Evolutionary conservation across 2,329 filamentous ascomycete species (phyloP).

Genomic region (Diaporthe nobilis): DNA sequence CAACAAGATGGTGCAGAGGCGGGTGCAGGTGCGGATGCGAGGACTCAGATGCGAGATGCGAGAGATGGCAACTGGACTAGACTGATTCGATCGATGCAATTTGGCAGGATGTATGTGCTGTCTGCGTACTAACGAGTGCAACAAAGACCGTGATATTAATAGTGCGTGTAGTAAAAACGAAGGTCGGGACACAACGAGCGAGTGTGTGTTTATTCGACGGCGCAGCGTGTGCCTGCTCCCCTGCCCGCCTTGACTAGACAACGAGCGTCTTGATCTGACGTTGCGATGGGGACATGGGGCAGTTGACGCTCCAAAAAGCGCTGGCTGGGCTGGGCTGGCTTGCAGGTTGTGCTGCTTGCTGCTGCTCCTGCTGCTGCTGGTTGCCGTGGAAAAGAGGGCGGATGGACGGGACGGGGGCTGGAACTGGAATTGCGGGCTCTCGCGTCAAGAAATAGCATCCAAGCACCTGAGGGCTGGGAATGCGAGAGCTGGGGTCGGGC

Average conservation of each 20-base stretch:
- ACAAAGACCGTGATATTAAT: constrained; percentile 29
- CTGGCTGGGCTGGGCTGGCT: constrained; percentile 27
- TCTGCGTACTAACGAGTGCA: constrained; percentile 31
- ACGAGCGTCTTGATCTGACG: constrained; percentile 35
- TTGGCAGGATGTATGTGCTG: constrained; percentile 2
- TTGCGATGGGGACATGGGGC: constrained; percentile 33
- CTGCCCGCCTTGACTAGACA: constrained; percentile 3
- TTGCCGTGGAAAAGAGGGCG: constrained; percentile 39
- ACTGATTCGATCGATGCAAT: constrained; percentile 12
- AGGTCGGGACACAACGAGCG: constrained; percentile 8
- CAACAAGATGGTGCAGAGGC: constrained; percentile 18
- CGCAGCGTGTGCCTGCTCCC: constrained; percentile 3
- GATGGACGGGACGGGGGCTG: background rate
- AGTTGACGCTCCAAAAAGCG: background rate
- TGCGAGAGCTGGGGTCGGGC: constrained; percentile 11
- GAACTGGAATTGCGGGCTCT: constrained; percentile 26
- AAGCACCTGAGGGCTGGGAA: constrained; percentile 29
- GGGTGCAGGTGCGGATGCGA: constrained; percentile 11
- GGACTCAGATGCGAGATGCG: constrained; percentile 26
- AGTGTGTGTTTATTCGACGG: constrained; percentile 15
- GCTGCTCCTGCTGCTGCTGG: constrained; percentile 10
- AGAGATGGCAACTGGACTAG: background rate
- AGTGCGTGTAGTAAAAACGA: constrained; percentile 14
- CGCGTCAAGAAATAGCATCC: constrained; percentile 22
- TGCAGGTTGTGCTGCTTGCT: constrained; percentile 23